phyloP scores from a whole-genome alignment of 1,284 basidiomycete genomes.

The Sanghuangporus weigelae region DNA sequence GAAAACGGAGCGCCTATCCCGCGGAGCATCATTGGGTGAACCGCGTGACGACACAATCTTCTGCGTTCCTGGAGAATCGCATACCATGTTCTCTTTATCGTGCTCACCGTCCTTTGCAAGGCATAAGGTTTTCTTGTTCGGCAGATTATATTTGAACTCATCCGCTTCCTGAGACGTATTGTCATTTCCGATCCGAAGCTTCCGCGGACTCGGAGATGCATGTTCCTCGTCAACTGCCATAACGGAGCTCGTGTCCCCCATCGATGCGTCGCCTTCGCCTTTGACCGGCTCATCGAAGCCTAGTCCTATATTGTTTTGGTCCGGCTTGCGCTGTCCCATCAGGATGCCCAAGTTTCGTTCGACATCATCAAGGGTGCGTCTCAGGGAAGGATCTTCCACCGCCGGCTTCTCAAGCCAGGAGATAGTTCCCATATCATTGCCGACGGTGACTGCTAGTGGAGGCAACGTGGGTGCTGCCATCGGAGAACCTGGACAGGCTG shows the following conservation, averaged over 20 bases:
- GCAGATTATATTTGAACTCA: slow-evolving; percentile 13
- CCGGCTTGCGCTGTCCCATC: slow-evolving; percentile 18
- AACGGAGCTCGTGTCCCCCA: background rate
- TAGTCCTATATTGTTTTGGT: background rate
- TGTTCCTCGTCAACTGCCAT: slow-evolving; percentile 6
- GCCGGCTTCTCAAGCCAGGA: slow-evolving; percentile 33
- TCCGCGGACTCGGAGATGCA: background rate
- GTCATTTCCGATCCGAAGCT: background rate
- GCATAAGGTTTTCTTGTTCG: slow-evolving; percentile 12
- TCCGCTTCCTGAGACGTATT: background rate
- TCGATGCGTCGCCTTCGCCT: background rate
- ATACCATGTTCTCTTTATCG: slow-evolving; percentile 11
- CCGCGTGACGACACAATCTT: background rate
- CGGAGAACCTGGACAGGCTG: slow-evolving; percentile 4
- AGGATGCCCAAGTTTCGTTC: slow-evolving; percentile 39
- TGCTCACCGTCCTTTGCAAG: background rate
- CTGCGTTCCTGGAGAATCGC: background rate
- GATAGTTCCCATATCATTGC: background rate
- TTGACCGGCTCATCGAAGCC: background rate
- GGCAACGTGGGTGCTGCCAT: background rate
- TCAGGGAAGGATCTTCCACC: slow-evolving; percentile 35
- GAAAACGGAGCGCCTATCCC: background rate
- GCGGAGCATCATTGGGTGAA: background rate
- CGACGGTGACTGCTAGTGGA: background rate
- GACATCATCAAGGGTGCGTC: slow-evolving; percentile 40